These are phyloP conservation scores for Solanum piurae DNA, from an alignment of 257 asterid genomes.

Conservation along the genomic window DNA sequence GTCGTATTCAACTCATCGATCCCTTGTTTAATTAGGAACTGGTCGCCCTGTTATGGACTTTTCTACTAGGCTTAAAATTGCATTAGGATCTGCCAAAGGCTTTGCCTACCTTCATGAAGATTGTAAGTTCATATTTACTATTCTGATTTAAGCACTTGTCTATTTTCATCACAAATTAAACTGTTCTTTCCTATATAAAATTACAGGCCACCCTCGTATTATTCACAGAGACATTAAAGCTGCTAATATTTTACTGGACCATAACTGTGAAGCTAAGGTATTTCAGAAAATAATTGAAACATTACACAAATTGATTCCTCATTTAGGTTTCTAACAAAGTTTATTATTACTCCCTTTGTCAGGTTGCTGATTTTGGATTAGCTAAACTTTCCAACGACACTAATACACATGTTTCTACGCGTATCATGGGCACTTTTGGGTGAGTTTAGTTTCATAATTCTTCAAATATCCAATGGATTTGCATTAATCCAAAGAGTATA, in stretches of 20 bases:
- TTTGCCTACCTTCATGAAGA: constrained; percentile 91
- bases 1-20: background rate
- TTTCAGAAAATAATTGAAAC: background rate
- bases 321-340: background rate
- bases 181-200: background rate
- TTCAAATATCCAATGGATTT: background rate
- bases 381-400: constrained; percentile 79
- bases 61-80: constrained; percentile 58
- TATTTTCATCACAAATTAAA: background rate
- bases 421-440: constrained; percentile 99
- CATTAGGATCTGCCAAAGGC: constrained; percentile 86
- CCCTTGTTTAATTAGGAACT: background rate
- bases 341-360: background rate
- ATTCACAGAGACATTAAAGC: constrained; percentile 89
- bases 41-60: constrained; percentile 61
- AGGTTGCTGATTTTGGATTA: constrained; percentile 96
- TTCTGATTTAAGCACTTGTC: background rate
- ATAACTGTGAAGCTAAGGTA: constrained; percentile 74
- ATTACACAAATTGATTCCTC: background rate
- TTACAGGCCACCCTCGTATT: constrained; percentile 86
- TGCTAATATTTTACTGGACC: constrained; percentile 68
- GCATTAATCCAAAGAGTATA: background rate
- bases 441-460: background rate
- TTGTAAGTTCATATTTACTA: constrained; percentile 27
- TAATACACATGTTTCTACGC: constrained; percentile 80